Evolutionary conservation across 2,329 filamentous ascomycete species (phyloP), one percentile per base, ranked within the genome.

Genomic region (Phialemoniopsis sp.): DNA sequence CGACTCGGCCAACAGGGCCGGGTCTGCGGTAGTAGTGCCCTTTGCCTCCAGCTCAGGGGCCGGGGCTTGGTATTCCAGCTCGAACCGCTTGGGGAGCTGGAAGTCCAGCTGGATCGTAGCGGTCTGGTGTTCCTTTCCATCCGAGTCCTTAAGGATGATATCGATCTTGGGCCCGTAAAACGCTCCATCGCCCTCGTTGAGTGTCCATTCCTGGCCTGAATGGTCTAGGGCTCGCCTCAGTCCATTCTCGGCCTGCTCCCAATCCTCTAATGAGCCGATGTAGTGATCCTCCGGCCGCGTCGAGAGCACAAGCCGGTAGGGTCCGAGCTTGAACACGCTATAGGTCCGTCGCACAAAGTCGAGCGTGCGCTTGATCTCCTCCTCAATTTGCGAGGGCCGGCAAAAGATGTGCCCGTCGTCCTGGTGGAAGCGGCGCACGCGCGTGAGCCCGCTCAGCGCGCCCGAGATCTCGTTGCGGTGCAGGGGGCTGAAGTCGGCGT

Each of bases 381-480:
- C 67, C 48, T 80, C 70, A 42, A 91, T 87, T 60, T 93, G 87
- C 34, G 73, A 71, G 6, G 85, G 85, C 2, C 85, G 79, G 59
- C 89, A 94, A 61, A 95, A 95, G 46, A 95, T 49, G 39, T 98
- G 93, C 3, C 87, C 87, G 61, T 98, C 93, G 54, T 98, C 93
- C 66, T 97, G 91, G 60, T 93, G 86, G 71, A 98, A 97, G 50
- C 90, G 82, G 36, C 93, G 82, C 10, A 97, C 91, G 62, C 93
- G 82, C 3, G 93, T 97, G 46, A 98, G 73, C 28, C 93, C 93
- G 34, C 83, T 87, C 32, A 98, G 73, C 5, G 93, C 91, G 39
- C 93, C 93, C 3, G 89, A 96, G 28, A 90, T 84, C 65, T 98
- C 93, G 59, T 98, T 97, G 41, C 93, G 80, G 68, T 98, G 93